Conservation (phyloP, 345 rosid species). For the Mercurialis annua region DNA sequence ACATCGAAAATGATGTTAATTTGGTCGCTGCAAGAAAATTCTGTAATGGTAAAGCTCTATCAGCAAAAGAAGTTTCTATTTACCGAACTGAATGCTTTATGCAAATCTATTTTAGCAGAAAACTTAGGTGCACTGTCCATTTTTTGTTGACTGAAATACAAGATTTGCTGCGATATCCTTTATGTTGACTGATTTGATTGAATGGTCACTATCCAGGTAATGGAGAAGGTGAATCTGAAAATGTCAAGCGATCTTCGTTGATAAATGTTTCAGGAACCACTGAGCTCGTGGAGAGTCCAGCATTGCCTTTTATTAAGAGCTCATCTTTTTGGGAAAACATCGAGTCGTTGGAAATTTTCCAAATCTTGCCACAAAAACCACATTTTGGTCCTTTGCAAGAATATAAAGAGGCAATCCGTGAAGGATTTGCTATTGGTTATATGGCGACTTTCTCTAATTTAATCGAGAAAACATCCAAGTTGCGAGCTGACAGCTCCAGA, state of each 20-base stretch:
- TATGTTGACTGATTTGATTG: not conserved
- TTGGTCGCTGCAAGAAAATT: not conserved
- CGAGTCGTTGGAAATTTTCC: slow-evolving; percentile 33
- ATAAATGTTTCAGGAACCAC: not conserved
- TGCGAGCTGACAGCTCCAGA: slow-evolving; percentile 18
- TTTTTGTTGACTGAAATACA: slow-evolving; percentile 4
- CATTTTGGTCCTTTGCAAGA: slow-evolving; percentile 35
- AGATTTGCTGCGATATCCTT: not conserved
- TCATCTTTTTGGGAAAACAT: slow-evolving; percentile 24
- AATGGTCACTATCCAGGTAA: not conserved
- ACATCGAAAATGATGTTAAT: not conserved
- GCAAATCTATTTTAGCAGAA: too few species aligned
- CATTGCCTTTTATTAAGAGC: slow-evolving; percentile 20
- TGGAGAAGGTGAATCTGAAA: not conserved
- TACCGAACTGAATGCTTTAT: too few species aligned
- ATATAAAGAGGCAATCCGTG: slow-evolving; percentile 21
- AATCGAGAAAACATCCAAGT: slow-evolving; percentile 21
- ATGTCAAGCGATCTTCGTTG: not conserved
- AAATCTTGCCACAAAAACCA: slow-evolving; percentile 31
- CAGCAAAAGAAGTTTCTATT: too few species aligned
- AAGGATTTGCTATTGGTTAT: slow-evolving; percentile 36
- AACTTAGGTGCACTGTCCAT: too few species aligned
- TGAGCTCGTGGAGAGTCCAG: not conserved
- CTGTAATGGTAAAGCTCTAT: slow-evolving; percentile 13
- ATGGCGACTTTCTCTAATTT: slow-evolving; percentile 36